A percentile compares a stretch with the other conserved stretches of the same genome.
Conservation (phyloP, 1,284 basidiomycete genomes). For the Malassezia furfur region DNA sequence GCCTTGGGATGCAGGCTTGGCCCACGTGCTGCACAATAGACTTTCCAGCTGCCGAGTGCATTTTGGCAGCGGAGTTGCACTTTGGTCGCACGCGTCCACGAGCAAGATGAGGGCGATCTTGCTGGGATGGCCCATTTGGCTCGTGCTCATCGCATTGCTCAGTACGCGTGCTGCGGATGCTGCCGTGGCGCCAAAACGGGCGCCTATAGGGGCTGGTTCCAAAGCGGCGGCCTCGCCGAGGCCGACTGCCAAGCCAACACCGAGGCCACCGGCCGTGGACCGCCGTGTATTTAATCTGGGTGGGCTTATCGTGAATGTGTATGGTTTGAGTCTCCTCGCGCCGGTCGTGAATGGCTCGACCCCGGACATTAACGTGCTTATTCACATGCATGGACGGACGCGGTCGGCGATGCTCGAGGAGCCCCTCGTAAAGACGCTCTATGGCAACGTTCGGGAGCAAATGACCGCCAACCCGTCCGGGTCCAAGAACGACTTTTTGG, state of each 20-base stretch:
- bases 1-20: too few species aligned
- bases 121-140: too few species aligned
- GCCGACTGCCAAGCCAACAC: neutral
- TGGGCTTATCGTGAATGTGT: constrained; percentile 38
- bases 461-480: neutral
- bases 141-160: too few species aligned
- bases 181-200: neutral
- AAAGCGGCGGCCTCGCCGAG: neutral
- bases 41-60: too few species aligned
- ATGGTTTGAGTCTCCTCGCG: constrained; percentile 34
- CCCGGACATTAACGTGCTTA: constrained; percentile 17
- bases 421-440: constrained; percentile 14
- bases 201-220: neutral
- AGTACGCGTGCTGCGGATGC: too few species aligned
- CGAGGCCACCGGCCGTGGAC: neutral
- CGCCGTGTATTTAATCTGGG: constrained; percentile 23
- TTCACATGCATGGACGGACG: constrained; percentile 23
- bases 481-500: constrained; percentile 22
- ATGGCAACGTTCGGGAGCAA: neutral
- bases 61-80: too few species aligned
- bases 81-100: too few species aligned
- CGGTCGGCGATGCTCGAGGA: constrained; percentile 19
- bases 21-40: too few species aligned
- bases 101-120: too few species aligned
- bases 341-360: constrained; percentile 14